Evolutionary conservation across 1,139 yeast genomes (phyloP).

Genomic region (Geotrichum histeridarum): DNA sequence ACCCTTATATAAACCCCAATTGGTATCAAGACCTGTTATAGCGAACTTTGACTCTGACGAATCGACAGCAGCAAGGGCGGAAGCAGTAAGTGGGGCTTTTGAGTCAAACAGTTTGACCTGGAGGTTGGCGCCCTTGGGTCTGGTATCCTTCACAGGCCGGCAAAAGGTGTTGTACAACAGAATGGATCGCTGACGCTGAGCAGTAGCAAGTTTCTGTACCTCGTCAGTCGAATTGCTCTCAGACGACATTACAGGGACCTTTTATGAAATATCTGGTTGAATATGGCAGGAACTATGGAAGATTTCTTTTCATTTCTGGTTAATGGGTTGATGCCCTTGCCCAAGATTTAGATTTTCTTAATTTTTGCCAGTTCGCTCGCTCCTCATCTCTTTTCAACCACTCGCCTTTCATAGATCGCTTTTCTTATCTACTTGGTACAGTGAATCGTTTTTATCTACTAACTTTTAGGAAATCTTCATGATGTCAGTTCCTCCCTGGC

Average conservation of each 20-base stretch:
- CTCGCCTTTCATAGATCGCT: too few relatives aligned
- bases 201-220: conserved; percentile 18
- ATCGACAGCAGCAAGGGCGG: conserved; percentile 26
- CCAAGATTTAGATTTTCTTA: too few relatives aligned
- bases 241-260: too few relatives aligned
- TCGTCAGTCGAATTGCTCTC: not conserved
- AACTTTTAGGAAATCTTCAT: not conserved
- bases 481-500: conserved; percentile 33
- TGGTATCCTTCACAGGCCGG: not conserved
- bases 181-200: conserved; percentile 24
- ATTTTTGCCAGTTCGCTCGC: too few relatives aligned
- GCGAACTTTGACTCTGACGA: conserved; percentile 29
- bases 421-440: not conserved
- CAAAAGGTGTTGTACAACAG: conserved; percentile 19
- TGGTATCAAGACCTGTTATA: conserved; percentile 24
- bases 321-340: too few relatives aligned
- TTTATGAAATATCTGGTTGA: too few relatives aligned
- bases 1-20: conserved; percentile 25
- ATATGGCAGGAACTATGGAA: too few relatives aligned
- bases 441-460: not conserved
- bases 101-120: conserved; percentile 18
- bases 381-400: too few relatives aligned
- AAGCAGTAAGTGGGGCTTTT: conserved; percentile 16
- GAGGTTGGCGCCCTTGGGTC: not conserved
- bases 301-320: too few relatives aligned